phyloP scores from a whole-genome alignment of 2,329 filamentous ascomycete species.

The Colletotrichum limetticola region DNA sequence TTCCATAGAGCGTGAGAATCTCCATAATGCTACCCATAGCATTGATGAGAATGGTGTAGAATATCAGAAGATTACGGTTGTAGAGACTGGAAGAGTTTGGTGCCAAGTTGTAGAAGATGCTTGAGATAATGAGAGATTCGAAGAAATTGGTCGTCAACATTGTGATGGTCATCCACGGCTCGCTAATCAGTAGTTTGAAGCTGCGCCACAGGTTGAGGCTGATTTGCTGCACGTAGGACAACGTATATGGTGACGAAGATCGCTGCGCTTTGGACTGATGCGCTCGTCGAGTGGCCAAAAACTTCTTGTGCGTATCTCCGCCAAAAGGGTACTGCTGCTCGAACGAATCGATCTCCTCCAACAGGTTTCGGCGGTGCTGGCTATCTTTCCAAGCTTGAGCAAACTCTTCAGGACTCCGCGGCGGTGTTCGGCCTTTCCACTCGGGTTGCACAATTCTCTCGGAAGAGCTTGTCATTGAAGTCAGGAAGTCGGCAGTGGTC shows the following conservation, averaged over 20 bases:
- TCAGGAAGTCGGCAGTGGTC: slow-evolving; percentile 81
- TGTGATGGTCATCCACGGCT: slow-evolving; percentile 51
- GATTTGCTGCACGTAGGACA: slow-evolving; percentile 59
- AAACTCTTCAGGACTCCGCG: slow-evolving; percentile 26
- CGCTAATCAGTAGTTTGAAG: slow-evolving; percentile 50
- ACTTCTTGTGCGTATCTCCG: slow-evolving; percentile 6
- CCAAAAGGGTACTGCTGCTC: slow-evolving; percentile 22
- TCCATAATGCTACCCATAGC: slow-evolving; percentile 53
- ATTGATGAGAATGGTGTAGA: slow-evolving; percentile 65
- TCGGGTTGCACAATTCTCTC: slow-evolving; percentile 37
- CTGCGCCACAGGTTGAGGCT: slow-evolving; percentile 53
- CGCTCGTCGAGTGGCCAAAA: slow-evolving; percentile 3
- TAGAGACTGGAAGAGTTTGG: slow-evolving; percentile 56
- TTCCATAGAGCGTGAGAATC: slow-evolving; percentile 38
- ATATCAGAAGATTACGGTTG: slow-evolving; percentile 58
- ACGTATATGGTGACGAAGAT: slow-evolving; percentile 58
- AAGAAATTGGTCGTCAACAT: slow-evolving; percentile 55
- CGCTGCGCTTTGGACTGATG: slow-evolving; percentile 39
- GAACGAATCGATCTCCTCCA: slow-evolving; percentile 16
- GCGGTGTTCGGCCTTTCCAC: slow-evolving; percentile 10
- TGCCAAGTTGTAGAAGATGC: slow-evolving; percentile 59
- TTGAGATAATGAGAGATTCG: slow-evolving; percentile 63
- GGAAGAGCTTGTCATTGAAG: slow-evolving; percentile 58
- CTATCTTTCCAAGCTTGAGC: slow-evolving; percentile 22
- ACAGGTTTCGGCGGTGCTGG: not conserved